Base-by-base conservation (phyloP, 2,329 filamentous ascomycete species). In the Biscogniauxia sp. region DNA sequence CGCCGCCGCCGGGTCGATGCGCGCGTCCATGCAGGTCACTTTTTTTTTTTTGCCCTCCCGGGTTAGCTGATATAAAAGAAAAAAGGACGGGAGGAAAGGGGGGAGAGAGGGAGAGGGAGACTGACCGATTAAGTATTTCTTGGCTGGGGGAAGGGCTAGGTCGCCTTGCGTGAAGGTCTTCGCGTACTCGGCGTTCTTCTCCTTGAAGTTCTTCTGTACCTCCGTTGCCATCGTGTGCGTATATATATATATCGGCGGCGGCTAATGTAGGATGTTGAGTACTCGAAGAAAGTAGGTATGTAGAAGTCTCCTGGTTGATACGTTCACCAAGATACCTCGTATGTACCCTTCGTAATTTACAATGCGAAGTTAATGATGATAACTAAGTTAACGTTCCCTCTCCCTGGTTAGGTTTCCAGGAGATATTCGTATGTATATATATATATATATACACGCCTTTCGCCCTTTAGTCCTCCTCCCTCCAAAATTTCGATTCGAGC, bases 1-100 rank as follows among this genome's bases (percentile, higher is more conserved):
- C 1, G 88, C 88, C 13, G 83, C 78, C 2, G 85, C 82, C 0
- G 91, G 86, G 68, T 94, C 82, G 67, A 88, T 79, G 56, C 91
- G 86, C 5, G 91, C 89, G 70, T 95, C 91, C 90, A 95, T 95
- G 76, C 91, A 95, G 0, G 90, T 91, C 52, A 94, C 82, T 83
- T 26, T 55, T 28, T n/a, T n/a, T n/a, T n/a, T n/a, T n/a, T n/a
- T n/a, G n/a, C n/a, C n/a, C n/a, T n/a, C n/a, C n/a, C 6, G 11
- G 15, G 51, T n/a, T 17, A 15, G 15, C 26, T 19, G 4, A 26
- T n/a, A n/a, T n/a, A n/a, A n/a, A n/a, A 20, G 20, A 51, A 5
- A 19, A 20, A 41, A 37, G n/a, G 25, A 41, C n/a, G 20, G 41
- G 41, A 3, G 26, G 20, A 26, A 56, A 51, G 20, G 20, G 17